Evolutionary conservation across 768 basidiomycete species (phyloP).

Genomic region (Pisolithus tinctorius): DNA sequence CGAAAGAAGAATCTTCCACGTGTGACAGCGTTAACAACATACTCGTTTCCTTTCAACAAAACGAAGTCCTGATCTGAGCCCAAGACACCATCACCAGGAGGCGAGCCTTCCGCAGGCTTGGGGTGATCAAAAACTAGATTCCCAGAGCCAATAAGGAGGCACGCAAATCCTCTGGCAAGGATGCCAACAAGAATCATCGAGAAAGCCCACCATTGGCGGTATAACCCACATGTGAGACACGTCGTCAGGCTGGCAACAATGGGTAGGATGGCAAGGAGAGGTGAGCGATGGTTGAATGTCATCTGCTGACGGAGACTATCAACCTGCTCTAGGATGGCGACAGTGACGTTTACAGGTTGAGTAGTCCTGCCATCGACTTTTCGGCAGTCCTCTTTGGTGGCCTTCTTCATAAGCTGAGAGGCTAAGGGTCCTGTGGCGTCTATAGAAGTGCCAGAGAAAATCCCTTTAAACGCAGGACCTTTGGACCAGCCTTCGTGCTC

Average conservation of each 20-base stretch:
- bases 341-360: constrained; percentile 8
- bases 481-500: not conserved
- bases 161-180: constrained; percentile 21
- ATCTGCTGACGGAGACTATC: not conserved
- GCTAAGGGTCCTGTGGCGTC: constrained; percentile 15
- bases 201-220: no score
- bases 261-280: not conserved
- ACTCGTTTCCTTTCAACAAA: not conserved
- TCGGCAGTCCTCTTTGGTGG: not conserved
- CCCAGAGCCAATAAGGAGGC: constrained; percentile 18
- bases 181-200: constrained; percentile 13
- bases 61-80: no score
- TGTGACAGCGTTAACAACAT: not conserved
- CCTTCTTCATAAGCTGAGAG: constrained; percentile 9
- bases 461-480: constrained; percentile 14
- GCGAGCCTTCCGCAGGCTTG: no score
- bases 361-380: constrained; percentile 6
- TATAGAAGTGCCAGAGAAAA: constrained; percentile 13
- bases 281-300: constrained; percentile 5
- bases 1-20: not conserved
- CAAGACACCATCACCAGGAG: no score
- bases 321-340: constrained; percentile 8
- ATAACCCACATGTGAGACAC: constrained; percentile 10
- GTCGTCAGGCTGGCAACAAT: not conserved
- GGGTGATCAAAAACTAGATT: constrained; percentile 1